Evolutionary conservation across 768 basidiomycete species (phyloP).

Genomic region (Rhizopogon roseolus): DNA sequence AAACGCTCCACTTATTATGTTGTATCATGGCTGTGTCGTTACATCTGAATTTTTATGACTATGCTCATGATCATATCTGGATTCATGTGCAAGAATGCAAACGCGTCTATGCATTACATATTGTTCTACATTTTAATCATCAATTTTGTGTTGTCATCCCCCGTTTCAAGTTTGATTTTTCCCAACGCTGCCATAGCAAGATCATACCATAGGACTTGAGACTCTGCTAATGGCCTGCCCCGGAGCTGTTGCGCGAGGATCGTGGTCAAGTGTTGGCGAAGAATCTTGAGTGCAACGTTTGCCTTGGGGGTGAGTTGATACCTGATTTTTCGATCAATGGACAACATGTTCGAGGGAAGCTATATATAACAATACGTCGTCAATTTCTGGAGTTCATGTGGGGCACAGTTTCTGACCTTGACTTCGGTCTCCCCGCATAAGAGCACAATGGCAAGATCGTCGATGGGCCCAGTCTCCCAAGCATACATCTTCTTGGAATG

Average conservation of each 20-base stretch:
- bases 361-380: constrained; percentile 24
- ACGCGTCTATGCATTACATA: neutral
- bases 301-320: constrained; percentile 67
- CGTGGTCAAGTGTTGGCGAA: constrained; percentile 58
- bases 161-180: constrained; percentile 36
- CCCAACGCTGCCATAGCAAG: constrained; percentile 60
- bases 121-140: constrained; percentile 5
- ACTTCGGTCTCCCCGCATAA: constrained; percentile 90
- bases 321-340: constrained; percentile 83
- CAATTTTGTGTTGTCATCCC: constrained; percentile 16
- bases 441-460: constrained; percentile 75
- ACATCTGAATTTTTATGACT: neutral
- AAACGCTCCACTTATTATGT: neutral
- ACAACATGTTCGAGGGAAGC: constrained; percentile 66
- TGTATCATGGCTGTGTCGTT: constrained; percentile 3
- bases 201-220: constrained; percentile 70
- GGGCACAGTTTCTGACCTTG: constrained; percentile 47
- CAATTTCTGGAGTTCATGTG: neutral
- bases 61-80: neutral
- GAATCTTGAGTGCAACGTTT: constrained; percentile 72
- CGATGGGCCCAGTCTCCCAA: constrained; percentile 90
- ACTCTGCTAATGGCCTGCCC: constrained; percentile 50
- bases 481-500: constrained; percentile 90
- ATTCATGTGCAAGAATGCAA: neutral
- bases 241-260: constrained; percentile 67